Evolutionary conservation across 2,329 filamentous ascomycete genomes (phyloP).

Genomic region (Coniochaeta ligniaria): DNA sequence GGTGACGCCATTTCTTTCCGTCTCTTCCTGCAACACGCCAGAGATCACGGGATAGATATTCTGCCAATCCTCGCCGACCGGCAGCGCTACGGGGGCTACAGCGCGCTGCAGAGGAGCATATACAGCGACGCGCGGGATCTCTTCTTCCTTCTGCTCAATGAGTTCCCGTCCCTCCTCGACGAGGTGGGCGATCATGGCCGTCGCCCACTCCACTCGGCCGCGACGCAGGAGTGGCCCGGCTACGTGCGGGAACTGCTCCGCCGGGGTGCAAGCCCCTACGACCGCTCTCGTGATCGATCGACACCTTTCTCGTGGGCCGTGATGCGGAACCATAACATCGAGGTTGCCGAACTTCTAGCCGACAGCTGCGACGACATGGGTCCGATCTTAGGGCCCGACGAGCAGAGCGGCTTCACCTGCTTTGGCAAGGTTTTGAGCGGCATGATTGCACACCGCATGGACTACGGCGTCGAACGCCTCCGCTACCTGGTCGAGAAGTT

Average conservation of each 20-base stretch:
- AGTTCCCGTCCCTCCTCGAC: background rate
- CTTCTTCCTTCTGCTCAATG: background rate
- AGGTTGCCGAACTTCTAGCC: background rate
- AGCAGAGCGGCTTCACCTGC: background rate
- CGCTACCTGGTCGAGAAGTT: background rate
- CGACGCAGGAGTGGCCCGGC: background rate
- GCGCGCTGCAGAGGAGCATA: background rate
- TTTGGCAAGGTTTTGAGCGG: background rate
- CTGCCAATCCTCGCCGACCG: background rate
- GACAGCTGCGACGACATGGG: background rate
- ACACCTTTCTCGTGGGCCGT: background rate
- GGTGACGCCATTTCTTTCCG: background rate
- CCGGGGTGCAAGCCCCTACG: background rate
- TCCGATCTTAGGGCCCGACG: background rate
- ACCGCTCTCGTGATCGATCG: background rate
- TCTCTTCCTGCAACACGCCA: background rate
- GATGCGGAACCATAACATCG: background rate
- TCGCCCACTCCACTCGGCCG: background rate
- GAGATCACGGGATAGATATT: background rate
- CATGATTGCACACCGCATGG: background rate
- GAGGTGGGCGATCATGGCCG: background rate
- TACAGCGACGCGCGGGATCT: background rate
- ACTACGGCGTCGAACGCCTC: background rate
- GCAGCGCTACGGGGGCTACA: background rate
- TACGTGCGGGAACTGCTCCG: background rate